Evolutionary conservation across 805 yeast genomes (phyloP).

Genomic region (Lachancea sp.): DNA sequence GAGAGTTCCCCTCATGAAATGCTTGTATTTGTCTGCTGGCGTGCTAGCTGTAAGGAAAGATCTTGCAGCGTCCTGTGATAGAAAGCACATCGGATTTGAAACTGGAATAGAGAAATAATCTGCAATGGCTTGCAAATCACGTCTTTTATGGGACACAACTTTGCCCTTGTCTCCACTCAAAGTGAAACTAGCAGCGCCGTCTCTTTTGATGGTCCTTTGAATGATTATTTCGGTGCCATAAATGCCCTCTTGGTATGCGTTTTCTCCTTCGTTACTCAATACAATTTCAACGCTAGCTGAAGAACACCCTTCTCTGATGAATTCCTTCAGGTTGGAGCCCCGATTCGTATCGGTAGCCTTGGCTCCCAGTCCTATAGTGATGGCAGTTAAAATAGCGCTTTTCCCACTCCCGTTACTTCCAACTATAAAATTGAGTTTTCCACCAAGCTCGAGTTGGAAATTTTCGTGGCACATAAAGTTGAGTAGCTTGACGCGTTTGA

Average conservation of each 20-base stretch:
- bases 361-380: constrained; percentile 82
- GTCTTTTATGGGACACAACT: constrained; percentile 52
- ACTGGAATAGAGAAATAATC: constrained; percentile 70
- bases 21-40: constrained; percentile 62
- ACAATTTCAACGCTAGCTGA: constrained; percentile 63
- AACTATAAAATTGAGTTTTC: constrained; percentile 75
- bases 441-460: constrained; percentile 68
- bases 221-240: constrained; percentile 67
- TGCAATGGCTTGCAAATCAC: constrained; percentile 60
- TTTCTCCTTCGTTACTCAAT: constrained; percentile 58
- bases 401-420: constrained; percentile 93
- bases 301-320: constrained; percentile 71
- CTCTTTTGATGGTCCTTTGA: constrained; percentile 56
- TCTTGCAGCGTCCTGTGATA: constrained; percentile 91
- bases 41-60: constrained; percentile 76
- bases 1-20: constrained; percentile 75
- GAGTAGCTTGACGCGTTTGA: constrained; percentile 52
- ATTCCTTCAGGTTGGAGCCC: constrained; percentile 60
- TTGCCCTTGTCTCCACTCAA: constrained; percentile 48
- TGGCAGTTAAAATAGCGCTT: constrained; percentile 80
- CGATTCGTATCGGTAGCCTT: constrained; percentile 83
- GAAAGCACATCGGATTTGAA: constrained; percentile 84
- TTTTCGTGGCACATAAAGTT: constrained; percentile 90
- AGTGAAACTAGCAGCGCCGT: constrained; percentile 46
- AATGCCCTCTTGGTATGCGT: constrained; percentile 53